Conservation (phyloP, 2,329 filamentous ascomycete species). For the Hymenoscyphus scutula region DNA sequence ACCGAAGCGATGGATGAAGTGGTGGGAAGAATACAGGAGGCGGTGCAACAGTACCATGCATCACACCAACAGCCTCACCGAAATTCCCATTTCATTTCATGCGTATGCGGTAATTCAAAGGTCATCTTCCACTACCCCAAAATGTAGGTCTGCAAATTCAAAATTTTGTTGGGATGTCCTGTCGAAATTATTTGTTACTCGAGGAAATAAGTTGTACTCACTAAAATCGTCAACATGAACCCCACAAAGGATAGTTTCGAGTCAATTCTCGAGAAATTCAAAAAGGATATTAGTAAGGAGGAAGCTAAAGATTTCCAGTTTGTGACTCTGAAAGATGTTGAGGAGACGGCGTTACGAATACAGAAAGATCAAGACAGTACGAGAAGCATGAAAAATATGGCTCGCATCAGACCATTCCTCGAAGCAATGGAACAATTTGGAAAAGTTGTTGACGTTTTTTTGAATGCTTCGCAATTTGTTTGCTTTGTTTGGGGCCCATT, state of each 20-base stretch:
- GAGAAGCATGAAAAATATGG: constrained; percentile 31
- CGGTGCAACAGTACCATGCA: background rate
- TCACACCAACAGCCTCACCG: background rate
- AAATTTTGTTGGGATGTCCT: background rate
- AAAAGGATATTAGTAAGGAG: background rate
- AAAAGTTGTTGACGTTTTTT: constrained; percentile 38
- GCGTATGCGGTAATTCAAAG: background rate
- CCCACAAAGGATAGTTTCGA: background rate
- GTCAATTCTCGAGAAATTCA: background rate
- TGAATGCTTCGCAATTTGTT: constrained; percentile 35
- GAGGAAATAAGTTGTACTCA: background rate
- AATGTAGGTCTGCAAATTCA: background rate
- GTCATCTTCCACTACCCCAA: background rate
- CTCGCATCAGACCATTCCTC: constrained; percentile 23
- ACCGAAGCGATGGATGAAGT: too few species aligned
- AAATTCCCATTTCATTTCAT: background rate
- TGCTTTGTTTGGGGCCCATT: constrained; percentile 41
- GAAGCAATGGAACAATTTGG: constrained; percentile 40
- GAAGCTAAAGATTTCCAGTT: background rate
- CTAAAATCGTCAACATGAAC: background rate
- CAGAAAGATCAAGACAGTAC: constrained; percentile 15
- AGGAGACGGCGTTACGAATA: background rate
- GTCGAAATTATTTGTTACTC: background rate
- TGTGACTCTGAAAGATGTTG: background rate
- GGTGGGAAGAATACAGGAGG: background rate